Base-by-base conservation (phyloP, 176 grass and related monocot species). In the Cenchrus americanus region DNA sequence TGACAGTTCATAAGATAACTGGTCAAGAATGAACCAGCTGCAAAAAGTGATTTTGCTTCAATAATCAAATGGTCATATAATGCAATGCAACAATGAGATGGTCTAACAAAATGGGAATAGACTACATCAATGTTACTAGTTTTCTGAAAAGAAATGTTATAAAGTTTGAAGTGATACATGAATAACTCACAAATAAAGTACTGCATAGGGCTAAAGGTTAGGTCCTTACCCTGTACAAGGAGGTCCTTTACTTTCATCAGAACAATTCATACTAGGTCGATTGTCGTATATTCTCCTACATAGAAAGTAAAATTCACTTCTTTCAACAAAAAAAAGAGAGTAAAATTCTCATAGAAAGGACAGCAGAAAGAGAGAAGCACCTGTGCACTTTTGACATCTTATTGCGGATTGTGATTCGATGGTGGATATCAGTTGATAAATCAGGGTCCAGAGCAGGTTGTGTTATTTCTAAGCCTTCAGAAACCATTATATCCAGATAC, bases 391-490 rank as follows among this genome's bases (percentile, higher is more conserved):
- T 96, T 57, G 62, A 53, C 96, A 93, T 84, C 92, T 91, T 89
- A 75, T 99, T 96, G 65, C 96, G 79, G 61, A 96, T 87, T 88
- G 96, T 99, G 77, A 99, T 99, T 3, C 93, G 87, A 17, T 96
- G 96, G 69, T 99, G 96, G 84, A 99, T 96, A 80, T 99, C 96
- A 46, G 83, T 86, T 58, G 93, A 99, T 83, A 86, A 86, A 93
- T 92, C 91, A 83, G 93, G 91, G 67, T 99, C 96, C 61, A 99
- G 80, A 78, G 96, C 96, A 15, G 96, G 96, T 41, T 99, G 96
- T 71, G 96, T 92, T 82, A 99, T 99, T 92, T 99, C 93, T 47
- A 99, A 79, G 17, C 91, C 96, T 96, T 99, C 93, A 70, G 91
- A 96, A 55, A 93, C 86, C 96, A 99, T 99, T 92, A 99, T 87